Conservation (phyloP, 495 filamentous ascomycete genomes). For the Lophiostoma macrostomum region DNA sequence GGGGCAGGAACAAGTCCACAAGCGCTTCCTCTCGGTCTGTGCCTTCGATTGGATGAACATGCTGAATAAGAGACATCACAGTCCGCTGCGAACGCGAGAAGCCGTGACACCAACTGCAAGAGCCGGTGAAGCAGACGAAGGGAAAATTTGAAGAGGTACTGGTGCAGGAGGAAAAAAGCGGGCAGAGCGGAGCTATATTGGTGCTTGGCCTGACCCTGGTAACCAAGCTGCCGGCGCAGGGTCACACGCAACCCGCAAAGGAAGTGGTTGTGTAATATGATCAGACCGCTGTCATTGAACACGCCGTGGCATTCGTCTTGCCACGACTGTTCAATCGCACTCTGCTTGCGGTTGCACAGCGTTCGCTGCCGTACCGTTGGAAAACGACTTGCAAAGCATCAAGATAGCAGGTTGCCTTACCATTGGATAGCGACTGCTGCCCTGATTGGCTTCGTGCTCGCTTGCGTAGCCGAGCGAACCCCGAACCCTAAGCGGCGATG, state of each 20-base stretch:
- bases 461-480: too few relatives aligned
- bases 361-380: too few relatives aligned
- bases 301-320: too few relatives aligned
- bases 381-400: too few relatives aligned
- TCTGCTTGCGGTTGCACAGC: too few relatives aligned
- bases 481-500: too few relatives aligned
- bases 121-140: conserved; percentile 2
- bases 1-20: conserved; percentile 23
- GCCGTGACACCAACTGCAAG: conserved; percentile 1
- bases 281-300: background rate
- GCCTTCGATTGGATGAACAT: conserved; percentile 36
- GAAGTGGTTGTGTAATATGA: background rate
- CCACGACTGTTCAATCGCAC: too few relatives aligned
- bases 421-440: too few relatives aligned
- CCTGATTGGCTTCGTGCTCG: too few relatives aligned
- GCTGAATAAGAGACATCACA: conserved; percentile 39
- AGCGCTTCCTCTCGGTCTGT: conserved; percentile 34
- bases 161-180: background rate
- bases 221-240: background rate
- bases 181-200: conserved; percentile 19
- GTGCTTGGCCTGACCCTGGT: conserved; percentile 5
- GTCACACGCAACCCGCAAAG: background rate
- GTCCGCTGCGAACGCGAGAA: background rate
- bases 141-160: background rate
- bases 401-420: too few relatives aligned